Evolutionary conservation across 495 filamentous ascomycete genomes (phyloP), one percentile per base, ranked within the genome.

Genomic region (Glarea lozoyensis): DNA sequence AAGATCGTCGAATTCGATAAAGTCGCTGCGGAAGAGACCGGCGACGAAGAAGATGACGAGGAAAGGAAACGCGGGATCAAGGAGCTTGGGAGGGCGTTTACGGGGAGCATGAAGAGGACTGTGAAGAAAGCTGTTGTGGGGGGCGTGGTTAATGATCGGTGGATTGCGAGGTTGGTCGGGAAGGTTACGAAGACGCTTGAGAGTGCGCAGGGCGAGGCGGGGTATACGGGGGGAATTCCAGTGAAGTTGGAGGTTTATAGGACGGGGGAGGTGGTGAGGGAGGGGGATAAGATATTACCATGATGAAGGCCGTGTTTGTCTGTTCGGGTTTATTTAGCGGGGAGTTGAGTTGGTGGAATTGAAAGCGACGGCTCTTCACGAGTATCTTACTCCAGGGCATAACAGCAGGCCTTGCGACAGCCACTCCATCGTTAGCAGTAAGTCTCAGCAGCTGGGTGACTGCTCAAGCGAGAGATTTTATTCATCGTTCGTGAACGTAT

Each of bases 151-250:
- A 64, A 62, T 46, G 61, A 64, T 54, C 40, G 58, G 2, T 62
- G 60, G 61, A 66, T 66, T 48, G 61, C 63, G 35, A 62, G 58
- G 50, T 45, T 66, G 43, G 61, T 66, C 4, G 58, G 63, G 6
- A 64, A 60, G 38, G 39, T 61, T 4, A 59, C 53, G 50, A 43
- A 37, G 38, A 64, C 60, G 43, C 38, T 66, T 16, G 59, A 63
- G 48, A 45, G 45, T 21, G 60, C 56, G 34, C 49, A 55, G 34
- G 62, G 62, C 1, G 57, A 62, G 17, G 43, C 58, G 4, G 62
- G 62, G 9, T 63, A 63, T 40, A 52, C 51, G n/a, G 52, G 52
- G 2, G 40, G 48, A 13, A 43, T 63, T 4, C 50, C 57, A 3
- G 40, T 62, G 4, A n/a, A 40, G 15, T 36, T 62, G 30, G 53